Percentiles rank a stretch among this genome's conserved stretches.
These are phyloP conservation scores for Cucurbita argyrosperma DNA, from an alignment of 306 rosid species.

Conservation along the genomic window DNA sequence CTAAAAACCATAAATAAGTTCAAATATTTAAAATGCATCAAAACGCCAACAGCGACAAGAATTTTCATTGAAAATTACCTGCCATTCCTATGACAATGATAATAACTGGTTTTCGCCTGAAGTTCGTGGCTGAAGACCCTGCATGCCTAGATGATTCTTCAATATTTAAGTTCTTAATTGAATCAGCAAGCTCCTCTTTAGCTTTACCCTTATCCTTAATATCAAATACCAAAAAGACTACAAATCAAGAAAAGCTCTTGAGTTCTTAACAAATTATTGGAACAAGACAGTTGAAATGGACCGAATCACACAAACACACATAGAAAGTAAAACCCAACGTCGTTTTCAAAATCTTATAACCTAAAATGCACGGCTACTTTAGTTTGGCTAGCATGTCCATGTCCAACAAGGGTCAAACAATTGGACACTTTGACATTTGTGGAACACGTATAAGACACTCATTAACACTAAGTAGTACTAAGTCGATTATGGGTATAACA, in stretches of 20 bases:
- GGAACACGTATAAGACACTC: no score
- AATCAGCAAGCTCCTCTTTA: constrained; percentile 39
- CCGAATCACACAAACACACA: neutral
- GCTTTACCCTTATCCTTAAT: constrained; percentile 35
- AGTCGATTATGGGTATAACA: no score
- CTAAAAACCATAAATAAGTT: neutral
- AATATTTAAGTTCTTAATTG: constrained; percentile 47
- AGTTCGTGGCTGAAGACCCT: constrained; percentile 18
- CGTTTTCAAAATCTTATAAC: neutral
- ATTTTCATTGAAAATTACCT: constrained; percentile 19
- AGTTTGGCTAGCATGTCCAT: no score
- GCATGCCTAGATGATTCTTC: constrained; percentile 45
- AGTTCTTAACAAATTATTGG: neutral
- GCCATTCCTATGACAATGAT: constrained; percentile 90
- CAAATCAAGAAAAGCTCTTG: neutral
- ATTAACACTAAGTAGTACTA: no score
- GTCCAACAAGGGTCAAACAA: no score
- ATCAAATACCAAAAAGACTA: constrained; percentile 4
- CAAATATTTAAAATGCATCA: neutral
- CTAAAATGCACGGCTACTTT: no score
- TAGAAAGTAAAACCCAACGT: neutral
- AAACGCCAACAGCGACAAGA: neutral
- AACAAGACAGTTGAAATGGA: neutral
- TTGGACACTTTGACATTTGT: no score
- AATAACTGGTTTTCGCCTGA: constrained; percentile 70